Percentiles rank a stretch among this genome's conserved stretches.
Evolutionary conservation across 306 rosid genomes (phyloP).

Genomic region (Inga laurina): DNA sequence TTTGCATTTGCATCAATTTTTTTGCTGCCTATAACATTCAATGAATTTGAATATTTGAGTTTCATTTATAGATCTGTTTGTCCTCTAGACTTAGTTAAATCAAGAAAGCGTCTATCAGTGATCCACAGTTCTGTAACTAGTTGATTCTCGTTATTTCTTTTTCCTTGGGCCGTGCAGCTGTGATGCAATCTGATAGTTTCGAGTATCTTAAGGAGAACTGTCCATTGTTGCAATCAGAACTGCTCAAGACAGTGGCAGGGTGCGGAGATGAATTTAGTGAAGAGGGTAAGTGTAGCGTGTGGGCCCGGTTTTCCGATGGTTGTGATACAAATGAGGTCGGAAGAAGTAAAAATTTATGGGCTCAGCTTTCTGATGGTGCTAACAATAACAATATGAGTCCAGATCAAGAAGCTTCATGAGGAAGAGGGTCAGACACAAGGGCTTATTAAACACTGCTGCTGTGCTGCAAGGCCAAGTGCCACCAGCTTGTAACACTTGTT

Average conservation of each 20-base stretch:
- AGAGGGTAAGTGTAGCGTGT: slow-evolving; percentile 86
- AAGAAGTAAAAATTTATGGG: slow-evolving; percentile 70
- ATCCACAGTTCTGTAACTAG: neutral
- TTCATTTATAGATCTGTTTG: neutral
- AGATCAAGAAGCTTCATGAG: slow-evolving; percentile 59
- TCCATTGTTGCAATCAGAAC: slow-evolving; percentile 87
- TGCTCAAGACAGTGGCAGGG: slow-evolving; percentile 90
- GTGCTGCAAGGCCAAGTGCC: neutral
- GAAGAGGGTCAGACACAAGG: neutral
- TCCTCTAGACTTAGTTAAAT: neutral
- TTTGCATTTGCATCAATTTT: neutral
- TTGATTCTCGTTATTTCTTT: slow-evolving; percentile 30
- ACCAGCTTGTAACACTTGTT: slow-evolving; percentile 27
- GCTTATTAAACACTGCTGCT: neutral
- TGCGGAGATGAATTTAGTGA: slow-evolving; percentile 85
- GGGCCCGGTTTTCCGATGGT: slow-evolving; percentile 95
- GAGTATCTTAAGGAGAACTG: slow-evolving; percentile 87
- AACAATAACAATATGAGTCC: slow-evolving; percentile 75
- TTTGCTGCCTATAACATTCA: neutral
- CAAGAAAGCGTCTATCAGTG: neutral
- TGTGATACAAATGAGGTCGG: slow-evolving; percentile 78
- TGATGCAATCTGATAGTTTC: slow-evolving; percentile 93
- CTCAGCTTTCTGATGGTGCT: slow-evolving; percentile 74
- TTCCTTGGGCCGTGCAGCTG: slow-evolving; percentile 59
- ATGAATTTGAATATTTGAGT: neutral